Evolutionary conservation across 768 basidiomycete species (phyloP).

Genomic region (Podaxis sp.): DNA sequence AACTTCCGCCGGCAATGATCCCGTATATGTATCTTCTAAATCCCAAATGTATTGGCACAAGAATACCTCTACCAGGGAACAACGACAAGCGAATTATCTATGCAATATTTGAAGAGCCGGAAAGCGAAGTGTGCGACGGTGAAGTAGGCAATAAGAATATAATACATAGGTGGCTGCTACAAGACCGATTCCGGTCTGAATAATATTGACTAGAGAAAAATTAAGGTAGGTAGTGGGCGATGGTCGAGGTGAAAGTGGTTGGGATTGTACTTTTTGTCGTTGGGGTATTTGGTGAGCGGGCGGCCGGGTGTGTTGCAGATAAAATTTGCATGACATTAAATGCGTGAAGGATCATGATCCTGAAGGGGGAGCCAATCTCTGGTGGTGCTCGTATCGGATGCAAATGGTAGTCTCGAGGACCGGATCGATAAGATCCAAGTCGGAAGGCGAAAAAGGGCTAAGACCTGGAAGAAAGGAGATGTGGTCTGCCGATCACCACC

Average conservation of each 20-base stretch:
- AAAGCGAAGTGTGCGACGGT: background rate
- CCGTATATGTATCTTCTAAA: background rate
- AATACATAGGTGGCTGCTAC: conserved; percentile 7
- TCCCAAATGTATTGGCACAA: background rate
- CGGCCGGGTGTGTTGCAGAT: background rate
- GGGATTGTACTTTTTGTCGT: background rate
- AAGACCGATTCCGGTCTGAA: background rate
- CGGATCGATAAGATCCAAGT: background rate
- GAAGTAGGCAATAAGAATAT: background rate
- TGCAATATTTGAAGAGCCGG: background rate
- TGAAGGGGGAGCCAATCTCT: background rate
- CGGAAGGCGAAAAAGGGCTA: background rate
- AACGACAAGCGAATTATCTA: conserved; percentile 1
- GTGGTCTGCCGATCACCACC: conserved; percentile 42
- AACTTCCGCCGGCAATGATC: background rate
- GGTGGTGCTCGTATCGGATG: background rate
- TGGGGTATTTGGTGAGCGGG: conserved; percentile 11
- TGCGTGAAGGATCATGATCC: background rate
- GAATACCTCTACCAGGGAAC: background rate
- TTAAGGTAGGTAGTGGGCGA: background rate
- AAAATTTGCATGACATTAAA: background rate
- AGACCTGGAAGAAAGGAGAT: background rate
- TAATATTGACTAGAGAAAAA: background rate
- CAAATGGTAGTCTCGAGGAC: background rate
- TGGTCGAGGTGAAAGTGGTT: background rate